Base-by-base conservation (phyloP, 768 basidiomycete species). In the Amyloporia xantha region DNA sequence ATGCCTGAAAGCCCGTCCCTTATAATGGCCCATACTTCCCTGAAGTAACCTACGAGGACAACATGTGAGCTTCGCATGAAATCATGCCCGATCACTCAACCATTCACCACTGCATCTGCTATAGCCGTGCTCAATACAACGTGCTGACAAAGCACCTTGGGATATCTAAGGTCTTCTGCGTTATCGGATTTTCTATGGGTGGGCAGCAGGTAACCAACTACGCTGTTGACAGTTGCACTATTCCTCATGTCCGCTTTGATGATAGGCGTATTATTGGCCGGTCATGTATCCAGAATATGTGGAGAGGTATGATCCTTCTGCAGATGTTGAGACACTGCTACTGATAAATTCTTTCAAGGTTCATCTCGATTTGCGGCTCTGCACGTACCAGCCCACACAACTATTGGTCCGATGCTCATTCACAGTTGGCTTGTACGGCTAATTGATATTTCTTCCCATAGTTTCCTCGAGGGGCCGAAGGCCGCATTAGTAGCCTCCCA, bases 391-490 rank as follows among this genome's bases (percentile, higher is more conserved):
- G 74, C 59, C 71, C 69, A 4, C 76, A 79, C 54, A 79, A 78
- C 49, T 64, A 73, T 67, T 75, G 74, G 78, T 76, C 12, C 25
- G 37, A 37, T 20, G 10, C 24, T 23, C 24, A 7, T 41, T 6
- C 19, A n/a, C n/a, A n/a, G n/a, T n/a, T n/a, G n/a, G n/a, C n/a
- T n/a, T n/a, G n/a, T n/a, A n/a, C n/a, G n/a, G n/a, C n/a, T n/a
- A n/a, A n/a, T 19, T n/a, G 12, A 21, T 19, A n/a, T 17, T 33
- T 33, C 30, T 25, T 4, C 5, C 13, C 19, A 7, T 54, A 80
- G 79, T 58, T 79, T 80, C 63, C 59, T 81, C 19, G 80, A 82
- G 63, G 78, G 79, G 0, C 75, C 77, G 5, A 81, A 77, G 57
- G 69, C 76, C 12, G 77, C 81, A 2, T 63, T 82, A 40, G 47